Base-by-base conservation (phyloP, 495 filamentous ascomycete species). In the Hypoxylon lenormandii region DNA sequence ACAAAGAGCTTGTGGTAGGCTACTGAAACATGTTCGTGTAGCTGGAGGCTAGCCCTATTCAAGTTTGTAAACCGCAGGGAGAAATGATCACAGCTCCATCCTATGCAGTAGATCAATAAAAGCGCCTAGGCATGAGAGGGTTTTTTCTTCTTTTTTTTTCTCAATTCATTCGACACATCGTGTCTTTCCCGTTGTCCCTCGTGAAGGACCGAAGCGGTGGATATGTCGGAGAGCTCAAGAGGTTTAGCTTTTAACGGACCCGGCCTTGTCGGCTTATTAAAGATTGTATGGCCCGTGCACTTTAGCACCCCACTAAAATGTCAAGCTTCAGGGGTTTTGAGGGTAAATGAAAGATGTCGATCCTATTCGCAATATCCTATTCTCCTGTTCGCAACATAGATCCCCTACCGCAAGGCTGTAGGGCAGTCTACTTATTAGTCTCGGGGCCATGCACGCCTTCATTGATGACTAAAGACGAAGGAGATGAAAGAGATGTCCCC, bases 401-500 rank as follows among this genome's bases (percentile, higher is more conserved):
- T 15, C 6, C 2, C 38, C 15, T 3, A 47, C 50, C 28, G n/a
- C 59, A 46, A 46, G 58, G 52, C 59, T 53, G 46, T 63, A 69
- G 38, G 46, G 36, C 33, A 57, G 52, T 43, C 58, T n/a, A 42
- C 16, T 33, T 23, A 7, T 30, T 54, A 52, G n/a, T 48, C 64
- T 57, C 18, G 36, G 45, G 30, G 30, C 18, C 8, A 28, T 36
- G 30, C 6, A 11, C 7, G 19, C 19, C 46, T 8, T 10, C 28
- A 4, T 47, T 21, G 37, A 53, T 52, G 47, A 62, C 23, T 43
- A 37, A 26, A n/a, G 10, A n/a, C 11, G 38, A 22, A 43, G 21
- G 21, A 36, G 26, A 19, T 45, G 21, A 56, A 28, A 56, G 36
- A 43, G 2, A 71, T 71, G 68, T 53, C 57, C 30, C 15, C 49